phyloP scores from a whole-genome alignment of 1,284 basidiomycete genomes.

The Ceratobasidium sp. region DNA sequence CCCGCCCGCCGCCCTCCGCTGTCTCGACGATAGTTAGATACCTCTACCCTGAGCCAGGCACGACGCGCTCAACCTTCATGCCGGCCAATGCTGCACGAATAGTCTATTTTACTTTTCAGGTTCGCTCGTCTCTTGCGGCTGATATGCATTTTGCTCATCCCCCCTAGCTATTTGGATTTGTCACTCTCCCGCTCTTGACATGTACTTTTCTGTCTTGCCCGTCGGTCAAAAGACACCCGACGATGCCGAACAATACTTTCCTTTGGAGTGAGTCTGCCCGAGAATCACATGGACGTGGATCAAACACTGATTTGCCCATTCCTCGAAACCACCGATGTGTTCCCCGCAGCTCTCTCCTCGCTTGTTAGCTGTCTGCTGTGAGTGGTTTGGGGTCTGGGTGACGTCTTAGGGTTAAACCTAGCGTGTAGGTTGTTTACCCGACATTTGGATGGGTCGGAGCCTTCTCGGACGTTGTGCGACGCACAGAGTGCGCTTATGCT shows the following conservation, averaged over 20 bases:
- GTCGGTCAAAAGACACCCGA: constrained; percentile 30
- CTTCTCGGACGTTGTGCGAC: background rate
- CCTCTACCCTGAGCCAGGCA: background rate
- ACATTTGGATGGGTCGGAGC: constrained; percentile 17
- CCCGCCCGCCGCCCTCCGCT: background rate
- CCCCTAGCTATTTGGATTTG: constrained; percentile 13
- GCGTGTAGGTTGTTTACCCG: constrained; percentile 1
- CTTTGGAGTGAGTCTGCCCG: constrained; percentile 3
- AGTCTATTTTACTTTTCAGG: constrained; percentile 24
- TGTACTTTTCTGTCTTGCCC: constrained; percentile 21
- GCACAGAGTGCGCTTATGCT: constrained; percentile 18
- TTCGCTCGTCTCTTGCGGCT: background rate
- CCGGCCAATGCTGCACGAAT: constrained; percentile 17
- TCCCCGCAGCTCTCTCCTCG: constrained; percentile 8
- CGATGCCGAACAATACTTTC: constrained; percentile 10
- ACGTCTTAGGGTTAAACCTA: too few relatives aligned
- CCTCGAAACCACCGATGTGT: too few relatives aligned
- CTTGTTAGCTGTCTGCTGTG: constrained; percentile 6
- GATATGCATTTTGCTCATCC: background rate
- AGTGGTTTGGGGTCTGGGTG: background rate
- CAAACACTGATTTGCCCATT: too few relatives aligned
- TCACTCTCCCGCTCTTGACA: constrained; percentile 4
- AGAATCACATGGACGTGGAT: background rate
- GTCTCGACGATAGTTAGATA: background rate
- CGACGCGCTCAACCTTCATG: constrained; percentile 1